Percentiles rank a stretch among this genome's conserved stretches.
phyloP scores from a whole-genome alignment of 2,329 filamentous ascomycete genomes.

The Massarina eburnea region DNA sequence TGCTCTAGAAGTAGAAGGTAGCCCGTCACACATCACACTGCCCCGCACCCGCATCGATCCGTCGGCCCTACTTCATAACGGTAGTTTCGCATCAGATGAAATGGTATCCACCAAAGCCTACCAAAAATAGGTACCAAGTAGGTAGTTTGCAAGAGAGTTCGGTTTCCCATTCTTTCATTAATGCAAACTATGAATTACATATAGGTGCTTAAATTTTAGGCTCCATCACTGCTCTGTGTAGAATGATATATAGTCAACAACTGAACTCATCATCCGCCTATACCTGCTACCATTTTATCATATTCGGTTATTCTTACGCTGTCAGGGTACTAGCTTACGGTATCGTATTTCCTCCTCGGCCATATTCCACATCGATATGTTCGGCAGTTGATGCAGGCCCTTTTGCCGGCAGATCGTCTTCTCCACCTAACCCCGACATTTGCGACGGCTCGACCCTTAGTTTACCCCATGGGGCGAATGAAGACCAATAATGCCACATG shows the following conservation, averaged over 20 bases:
- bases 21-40: no score
- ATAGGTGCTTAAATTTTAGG: no score
- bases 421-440: slow-evolving; percentile 7
- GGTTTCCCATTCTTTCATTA: no score
- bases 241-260: no score
- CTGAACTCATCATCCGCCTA: no score
- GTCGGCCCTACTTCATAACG: neutral
- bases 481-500: neutral
- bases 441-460: neutral
- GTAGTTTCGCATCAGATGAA: neutral
- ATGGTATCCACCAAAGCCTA: neutral
- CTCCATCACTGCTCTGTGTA: no score
- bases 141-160: no score
- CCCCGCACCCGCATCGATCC: neutral
- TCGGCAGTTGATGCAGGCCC: slow-evolving; percentile 9
- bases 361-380: neutral
- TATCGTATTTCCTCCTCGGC: neutral
- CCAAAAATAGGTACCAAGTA: no score
- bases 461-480: slow-evolving; percentile 1
- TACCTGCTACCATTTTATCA: neutral
- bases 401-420: slow-evolving; percentile 10
- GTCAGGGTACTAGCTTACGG: no score
- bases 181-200: no score
- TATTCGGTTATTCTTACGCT: no score
- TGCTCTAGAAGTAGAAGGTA: no score